These are phyloP conservation scores for Candida sphagnicola DNA, from an alignment of 805 yeast species.

Conservation along the genomic window DNA sequence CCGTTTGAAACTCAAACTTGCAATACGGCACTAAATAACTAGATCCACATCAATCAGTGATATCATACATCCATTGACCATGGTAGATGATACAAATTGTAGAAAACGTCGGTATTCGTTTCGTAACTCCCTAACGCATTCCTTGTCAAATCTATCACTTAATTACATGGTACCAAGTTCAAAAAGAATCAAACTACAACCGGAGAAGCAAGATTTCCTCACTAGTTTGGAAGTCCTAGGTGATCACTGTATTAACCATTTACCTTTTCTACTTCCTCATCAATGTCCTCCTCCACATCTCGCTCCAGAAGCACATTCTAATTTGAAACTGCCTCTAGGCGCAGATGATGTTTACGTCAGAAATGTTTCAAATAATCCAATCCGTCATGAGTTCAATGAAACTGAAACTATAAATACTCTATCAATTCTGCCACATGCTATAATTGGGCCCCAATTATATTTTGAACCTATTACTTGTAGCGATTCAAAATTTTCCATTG, in stretches of 20 bases:
- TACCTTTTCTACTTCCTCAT: no score
- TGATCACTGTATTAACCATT: no score
- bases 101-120: neutral
- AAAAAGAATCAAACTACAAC: neutral
- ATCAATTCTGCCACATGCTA: no score
- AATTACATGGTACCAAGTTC: neutral
- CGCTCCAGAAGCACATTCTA: neutral
- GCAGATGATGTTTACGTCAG: no score
- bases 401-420: no score
- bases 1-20: no score
- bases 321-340: neutral
- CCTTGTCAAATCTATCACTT: neutral
- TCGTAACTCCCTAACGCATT: neutral
- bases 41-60: no score
- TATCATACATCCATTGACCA: neutral
- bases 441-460: no score
- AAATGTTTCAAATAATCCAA: conserved; percentile 1
- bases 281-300: neutral
- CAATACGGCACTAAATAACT: no score
- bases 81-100: neutral
- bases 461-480: no score
- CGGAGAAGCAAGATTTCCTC: neutral
- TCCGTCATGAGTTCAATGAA: neutral
- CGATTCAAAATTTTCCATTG: no score
- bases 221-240: conserved; percentile 4